These are phyloP conservation scores for Herpomyces periplanetae DNA, from an alignment of 2,329 filamentous ascomycete species.

Conservation along the genomic window DNA sequence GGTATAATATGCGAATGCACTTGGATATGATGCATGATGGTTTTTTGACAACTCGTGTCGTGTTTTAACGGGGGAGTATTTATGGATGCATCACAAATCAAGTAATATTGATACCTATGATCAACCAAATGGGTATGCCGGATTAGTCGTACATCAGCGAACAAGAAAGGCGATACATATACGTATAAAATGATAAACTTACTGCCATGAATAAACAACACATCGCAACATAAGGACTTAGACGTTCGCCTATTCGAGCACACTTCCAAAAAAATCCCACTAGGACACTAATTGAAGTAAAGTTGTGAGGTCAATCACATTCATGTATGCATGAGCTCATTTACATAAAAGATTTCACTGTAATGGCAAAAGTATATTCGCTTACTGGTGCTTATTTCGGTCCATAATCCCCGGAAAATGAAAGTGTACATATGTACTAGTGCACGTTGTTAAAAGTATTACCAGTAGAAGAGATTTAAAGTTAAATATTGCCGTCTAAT, in stretches of 20 bases:
- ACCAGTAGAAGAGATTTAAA: constrained; percentile 88
- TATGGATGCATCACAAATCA: no score
- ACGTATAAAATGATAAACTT: constrained; percentile 7
- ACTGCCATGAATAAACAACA: constrained; percentile 86
- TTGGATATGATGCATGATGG: no score
- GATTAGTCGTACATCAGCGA: no score
- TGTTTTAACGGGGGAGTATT: no score
- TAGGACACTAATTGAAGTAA: constrained; percentile 11
- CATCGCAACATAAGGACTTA: constrained; percentile 81
- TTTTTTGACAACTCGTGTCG: no score
- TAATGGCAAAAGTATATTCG: not conserved
- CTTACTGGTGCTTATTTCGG: constrained; percentile 54
- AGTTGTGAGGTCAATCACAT: constrained; percentile 1
- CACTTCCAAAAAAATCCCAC: constrained; percentile 85
- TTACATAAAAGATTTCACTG: constrained; percentile 2
- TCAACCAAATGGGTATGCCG: no score
- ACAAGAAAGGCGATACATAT: no score
- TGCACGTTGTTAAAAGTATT: constrained; percentile 77
- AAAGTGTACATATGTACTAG: constrained; percentile 65
- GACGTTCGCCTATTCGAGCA: constrained; percentile 53
- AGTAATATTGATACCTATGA: no score
- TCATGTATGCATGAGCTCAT: constrained; percentile 2
- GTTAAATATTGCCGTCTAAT: constrained; percentile 79
- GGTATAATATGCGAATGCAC: no score
- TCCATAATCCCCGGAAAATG: constrained; percentile 67